phyloP scores from a whole-genome alignment of 345 rosid species.

The Salix purpurea region DNA sequence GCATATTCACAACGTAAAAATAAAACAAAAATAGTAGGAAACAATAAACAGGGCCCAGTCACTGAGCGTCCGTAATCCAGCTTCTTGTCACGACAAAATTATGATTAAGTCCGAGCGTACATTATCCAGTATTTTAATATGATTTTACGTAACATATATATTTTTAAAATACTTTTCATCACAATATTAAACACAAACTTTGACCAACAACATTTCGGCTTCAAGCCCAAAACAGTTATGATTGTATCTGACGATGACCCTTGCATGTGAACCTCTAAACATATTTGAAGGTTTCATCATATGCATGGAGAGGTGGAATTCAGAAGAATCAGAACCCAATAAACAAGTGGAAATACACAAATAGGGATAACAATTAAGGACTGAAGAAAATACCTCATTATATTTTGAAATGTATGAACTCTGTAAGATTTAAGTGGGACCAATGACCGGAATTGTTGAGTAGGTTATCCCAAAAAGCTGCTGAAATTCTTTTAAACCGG shows the following conservation, averaged over 20 bases:
- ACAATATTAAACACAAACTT: too few species aligned
- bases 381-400: constrained; percentile 6
- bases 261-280: background rate
- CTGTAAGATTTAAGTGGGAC: background rate
- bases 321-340: background rate
- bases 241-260: background rate
- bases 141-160: too few species aligned
- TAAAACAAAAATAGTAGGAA: background rate
- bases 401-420: background rate
- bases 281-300: background rate
- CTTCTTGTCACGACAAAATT: background rate
- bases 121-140: too few species aligned
- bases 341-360: background rate
- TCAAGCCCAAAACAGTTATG: background rate
- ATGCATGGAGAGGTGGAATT: background rate
- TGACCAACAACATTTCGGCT: background rate
- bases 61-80: background rate
- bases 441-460: background rate
- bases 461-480: constrained; percentile 1
- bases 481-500: background rate
- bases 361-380: background rate
- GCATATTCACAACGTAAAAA: constrained; percentile 12
- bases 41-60: background rate
- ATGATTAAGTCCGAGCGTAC: too few species aligned
- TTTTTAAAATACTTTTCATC: too few species aligned